Percentiles rank a stretch among this genome's conserved stretches.
These are phyloP conservation scores for Fusarium sulawesiense DNA, from an alignment of 2,329 filamentous ascomycete genomes.

Conservation along the genomic window DNA sequence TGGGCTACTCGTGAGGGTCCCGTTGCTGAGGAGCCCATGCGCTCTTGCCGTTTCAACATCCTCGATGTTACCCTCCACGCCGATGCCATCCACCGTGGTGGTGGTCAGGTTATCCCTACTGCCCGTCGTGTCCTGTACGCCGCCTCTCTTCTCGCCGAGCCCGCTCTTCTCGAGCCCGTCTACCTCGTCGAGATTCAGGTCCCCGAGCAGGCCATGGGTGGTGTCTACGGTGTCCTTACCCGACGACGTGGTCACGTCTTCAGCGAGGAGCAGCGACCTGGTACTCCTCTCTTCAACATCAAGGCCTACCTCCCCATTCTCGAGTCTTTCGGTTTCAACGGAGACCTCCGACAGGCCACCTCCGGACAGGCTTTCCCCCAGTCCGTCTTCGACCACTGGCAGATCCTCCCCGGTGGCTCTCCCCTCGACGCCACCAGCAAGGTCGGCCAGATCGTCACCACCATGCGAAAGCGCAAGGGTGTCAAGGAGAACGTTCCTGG, in stretches of 20 bases:
- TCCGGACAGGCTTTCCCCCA: slow-evolving; percentile 99
- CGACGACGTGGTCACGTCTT: slow-evolving; percentile 99
- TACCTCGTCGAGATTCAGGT: slow-evolving; percentile 99
- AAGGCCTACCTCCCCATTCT: slow-evolving; percentile 97
- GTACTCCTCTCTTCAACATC: slow-evolving; percentile 99
- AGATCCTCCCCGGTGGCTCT: slow-evolving; percentile 93
- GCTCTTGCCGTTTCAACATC: slow-evolving; percentile 97
- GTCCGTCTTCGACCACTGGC: slow-evolving; percentile 99
- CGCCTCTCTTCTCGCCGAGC: slow-evolving; percentile 88
- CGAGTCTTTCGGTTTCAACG: slow-evolving; percentile 99
- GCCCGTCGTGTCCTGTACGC: slow-evolving; percentile 98
- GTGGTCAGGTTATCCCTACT: slow-evolving; percentile 98
- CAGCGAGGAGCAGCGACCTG: slow-evolving; percentile 96
- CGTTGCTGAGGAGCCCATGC: slow-evolving; percentile 98
- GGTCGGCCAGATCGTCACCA: slow-evolving; percentile 83
- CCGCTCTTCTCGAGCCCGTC: slow-evolving; percentile 93
- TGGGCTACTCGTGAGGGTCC: slow-evolving; percentile 99
- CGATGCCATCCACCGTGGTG: slow-evolving; percentile 99
- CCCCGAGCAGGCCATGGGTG: slow-evolving; percentile 98
- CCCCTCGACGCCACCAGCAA: slow-evolving; percentile 85
- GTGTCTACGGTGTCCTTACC: slow-evolving; percentile 99
- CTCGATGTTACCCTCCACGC: slow-evolving; percentile 99
- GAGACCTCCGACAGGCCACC: slow-evolving; percentile 92
- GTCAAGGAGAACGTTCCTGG: slow-evolving; percentile 95
- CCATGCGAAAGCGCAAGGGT: slow-evolving; percentile 99